Percentiles rank a stretch among this genome's conserved stretches.
These are phyloP conservation scores for Emergomyces africanus DNA, from an alignment of 2,329 filamentous ascomycete species.

Conservation along the genomic window DNA sequence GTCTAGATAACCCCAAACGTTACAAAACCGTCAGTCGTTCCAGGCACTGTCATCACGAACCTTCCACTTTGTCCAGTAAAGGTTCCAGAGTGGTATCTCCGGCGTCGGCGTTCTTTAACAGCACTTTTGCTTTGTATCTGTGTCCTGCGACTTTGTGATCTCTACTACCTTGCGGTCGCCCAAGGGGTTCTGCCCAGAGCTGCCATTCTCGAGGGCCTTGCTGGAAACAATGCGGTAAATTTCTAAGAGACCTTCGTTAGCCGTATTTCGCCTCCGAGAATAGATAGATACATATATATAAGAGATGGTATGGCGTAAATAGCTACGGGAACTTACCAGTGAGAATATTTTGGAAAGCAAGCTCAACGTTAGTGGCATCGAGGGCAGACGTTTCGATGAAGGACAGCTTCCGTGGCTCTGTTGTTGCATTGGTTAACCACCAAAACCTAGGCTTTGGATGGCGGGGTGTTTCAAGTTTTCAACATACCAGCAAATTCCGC, in stretches of 20 bases:
- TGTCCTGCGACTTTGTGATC: constrained; percentile 72
- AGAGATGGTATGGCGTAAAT: background rate
- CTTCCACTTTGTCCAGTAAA: background rate
- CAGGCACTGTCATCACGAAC: background rate
- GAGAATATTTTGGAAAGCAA: constrained; percentile 98
- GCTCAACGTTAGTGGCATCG: constrained; percentile 97
- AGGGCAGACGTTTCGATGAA: constrained; percentile 99
- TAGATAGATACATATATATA: background rate
- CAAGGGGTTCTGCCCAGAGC: constrained; percentile 66
- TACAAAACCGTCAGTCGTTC: background rate
- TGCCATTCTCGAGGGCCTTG: constrained; percentile 88
- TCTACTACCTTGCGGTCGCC: constrained; percentile 66
- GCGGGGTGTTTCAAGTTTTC: constrained; percentile 1
- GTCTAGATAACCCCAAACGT: background rate
- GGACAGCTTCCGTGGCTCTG: constrained; percentile 69
- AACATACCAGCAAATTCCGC: constrained; percentile 88
- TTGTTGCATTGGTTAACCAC: constrained; percentile 5
- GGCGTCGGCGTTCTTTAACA: constrained; percentile 20
- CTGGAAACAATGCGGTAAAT: constrained; percentile 99
- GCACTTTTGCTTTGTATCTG: constrained; percentile 52
- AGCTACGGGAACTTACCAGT: constrained; percentile 55
- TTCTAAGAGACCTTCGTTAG: constrained; percentile 43
- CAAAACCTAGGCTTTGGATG: constrained; percentile 8
- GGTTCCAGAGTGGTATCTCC: constrained; percentile 1
- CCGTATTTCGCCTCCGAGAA: constrained; percentile 7